These are phyloP conservation scores for Zasmidium cellare DNA, from an alignment of 2,329 filamentous ascomycete species.

Conservation along the genomic window DNA sequence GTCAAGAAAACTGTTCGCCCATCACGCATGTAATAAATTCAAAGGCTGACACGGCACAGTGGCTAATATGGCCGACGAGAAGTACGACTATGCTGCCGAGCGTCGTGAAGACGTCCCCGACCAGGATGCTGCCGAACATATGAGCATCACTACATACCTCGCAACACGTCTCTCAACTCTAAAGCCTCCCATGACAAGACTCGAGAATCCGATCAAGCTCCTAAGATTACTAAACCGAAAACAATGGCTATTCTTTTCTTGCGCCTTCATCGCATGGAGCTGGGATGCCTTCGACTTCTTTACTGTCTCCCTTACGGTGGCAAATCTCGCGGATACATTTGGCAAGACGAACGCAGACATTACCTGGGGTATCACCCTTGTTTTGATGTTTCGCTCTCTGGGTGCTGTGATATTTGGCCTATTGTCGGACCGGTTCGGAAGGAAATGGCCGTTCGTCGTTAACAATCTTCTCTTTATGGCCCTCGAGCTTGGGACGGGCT, in stretches of 20 bases:
- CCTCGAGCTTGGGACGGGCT: slow-evolving; percentile 61
- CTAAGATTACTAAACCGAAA: slow-evolving; percentile 53
- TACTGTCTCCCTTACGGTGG: slow-evolving; percentile 59
- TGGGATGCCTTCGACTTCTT: slow-evolving; percentile 64
- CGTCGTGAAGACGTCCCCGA: slow-evolving; percentile 16
- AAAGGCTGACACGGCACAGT: too few species aligned
- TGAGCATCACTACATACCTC: slow-evolving; percentile 50
- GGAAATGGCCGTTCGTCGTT: slow-evolving; percentile 54
- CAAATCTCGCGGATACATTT: slow-evolving; percentile 55
- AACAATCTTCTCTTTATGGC: slow-evolving; percentile 63
- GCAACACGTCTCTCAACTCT: slow-evolving; percentile 55
- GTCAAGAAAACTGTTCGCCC: too few species aligned
- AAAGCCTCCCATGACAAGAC: slow-evolving; percentile 55
- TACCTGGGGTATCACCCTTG: slow-evolving; percentile 58
- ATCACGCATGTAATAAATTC: too few species aligned
- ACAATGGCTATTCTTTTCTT: slow-evolving; percentile 61
- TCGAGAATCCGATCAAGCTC: slow-evolving; percentile 55
- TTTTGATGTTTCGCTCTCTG: slow-evolving; percentile 62
- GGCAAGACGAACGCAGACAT: slow-evolving; percentile 57
- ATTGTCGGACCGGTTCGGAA: slow-evolving; percentile 34
- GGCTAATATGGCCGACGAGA: slow-evolving; percentile 14
- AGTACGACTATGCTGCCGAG: slow-evolving; percentile 16
- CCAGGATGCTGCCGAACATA: slow-evolving; percentile 21
- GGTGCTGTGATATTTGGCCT: slow-evolving; percentile 59
- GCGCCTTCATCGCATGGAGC: slow-evolving; percentile 52